These are phyloP conservation scores for Nannochloropsis salina DNA, from an alignment of 108 stramenopile species.

Conservation along the genomic window DNA sequence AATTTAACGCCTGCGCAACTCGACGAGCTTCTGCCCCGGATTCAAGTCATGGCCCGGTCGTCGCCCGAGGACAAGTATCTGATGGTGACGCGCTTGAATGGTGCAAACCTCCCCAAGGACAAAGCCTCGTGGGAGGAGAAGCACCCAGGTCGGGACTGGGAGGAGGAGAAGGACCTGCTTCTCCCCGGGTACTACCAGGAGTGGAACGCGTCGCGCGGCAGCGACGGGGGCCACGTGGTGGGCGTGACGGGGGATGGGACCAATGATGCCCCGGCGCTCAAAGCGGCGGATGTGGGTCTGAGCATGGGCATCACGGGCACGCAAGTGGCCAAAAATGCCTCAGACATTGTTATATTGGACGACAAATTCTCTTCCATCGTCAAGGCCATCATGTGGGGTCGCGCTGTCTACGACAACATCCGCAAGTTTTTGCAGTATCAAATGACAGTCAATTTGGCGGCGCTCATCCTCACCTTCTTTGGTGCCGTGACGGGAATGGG, in stretches of 20 bases:
- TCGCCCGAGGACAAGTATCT: slow-evolving; percentile 90
- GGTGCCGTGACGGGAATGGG: slow-evolving; percentile 72
- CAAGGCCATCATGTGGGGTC: slow-evolving; percentile 57
- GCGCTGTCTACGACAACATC: slow-evolving; percentile 59
- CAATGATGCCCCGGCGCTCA: slow-evolving; percentile 89
- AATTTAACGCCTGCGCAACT: slow-evolving; percentile 37
- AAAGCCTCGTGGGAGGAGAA: slow-evolving; percentile 21
- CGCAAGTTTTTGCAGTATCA: slow-evolving; percentile 59
- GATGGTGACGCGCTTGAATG: slow-evolving; percentile 76
- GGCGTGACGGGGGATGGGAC: slow-evolving; percentile 98
- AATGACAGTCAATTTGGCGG: slow-evolving; percentile 89
- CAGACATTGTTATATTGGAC: slow-evolving; percentile 71
- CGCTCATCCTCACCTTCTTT: slow-evolving; percentile 77
- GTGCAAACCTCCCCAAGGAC: slow-evolving; percentile 40
- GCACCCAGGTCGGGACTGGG: slow-evolving; percentile 41
- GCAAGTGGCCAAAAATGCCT: slow-evolving; percentile 71
- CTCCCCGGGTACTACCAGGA: slow-evolving; percentile 54
- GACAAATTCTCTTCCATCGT: slow-evolving; percentile 61
- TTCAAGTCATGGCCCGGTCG: slow-evolving; percentile 82
- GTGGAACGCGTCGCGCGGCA: slow-evolving; percentile 38
- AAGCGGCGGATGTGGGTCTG: slow-evolving; percentile 93
- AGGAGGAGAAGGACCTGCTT: slow-evolving; percentile 35
- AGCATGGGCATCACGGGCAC: slow-evolving; percentile 94
- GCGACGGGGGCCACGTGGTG: slow-evolving; percentile 61
- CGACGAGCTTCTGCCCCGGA: slow-evolving; percentile 47